Evolutionary conservation across 202 grass and related monocot genomes (phyloP), one percentile per base, ranked within the genome.

Genomic region (Brachypodium distachyon): DNA sequence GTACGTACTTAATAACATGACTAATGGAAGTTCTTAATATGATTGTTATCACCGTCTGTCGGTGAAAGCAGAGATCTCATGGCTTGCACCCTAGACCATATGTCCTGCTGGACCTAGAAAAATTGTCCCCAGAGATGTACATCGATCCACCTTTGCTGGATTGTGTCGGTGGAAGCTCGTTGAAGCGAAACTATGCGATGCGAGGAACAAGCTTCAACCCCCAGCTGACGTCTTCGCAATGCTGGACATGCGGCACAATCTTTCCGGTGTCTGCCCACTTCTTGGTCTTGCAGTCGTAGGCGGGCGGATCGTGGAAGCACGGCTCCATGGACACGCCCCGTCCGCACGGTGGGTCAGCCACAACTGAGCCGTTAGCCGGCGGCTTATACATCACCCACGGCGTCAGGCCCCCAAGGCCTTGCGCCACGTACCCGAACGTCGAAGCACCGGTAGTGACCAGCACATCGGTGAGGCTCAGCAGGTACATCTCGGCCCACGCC

Each of bases 361-460:
- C 56, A 1, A 9, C 34, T 0, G 71, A 25, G 7, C 53, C 65
- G 73, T 82, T 72, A 10, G 7, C 72, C n/a, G n/a, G n/a, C 21
- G 68, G 78, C 22, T 25, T 61, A 36, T 82, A 36, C 62, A 88
- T 3, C n/a, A n/a, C n/a, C n/a, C n/a, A n/a, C n/a, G n/a, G n/a
- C n/a, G n/a, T n/a, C n/a, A n/a, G n/a, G n/a, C n/a, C n/a, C n/a
- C n/a, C n/a, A n/a, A n/a, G n/a, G n/a, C n/a, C n/a, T n/a, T n/a
- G n/a, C n/a, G n/a, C 74, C 12, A 85, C 61, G 43, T 91, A 87
- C 62, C 88, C 84, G 32, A 87, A 87, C 40, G 88, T 87, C 28
- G 80, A 91, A 62, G 66, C 81, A 0, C 59, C 77, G 12, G 56
- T 84, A 10, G 84, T 87, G 39, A 91, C 65, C 52, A 91, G 49